phyloP scores from a whole-genome alignment of 345 rosid genomes.

The Erodium maritimum region DNA sequence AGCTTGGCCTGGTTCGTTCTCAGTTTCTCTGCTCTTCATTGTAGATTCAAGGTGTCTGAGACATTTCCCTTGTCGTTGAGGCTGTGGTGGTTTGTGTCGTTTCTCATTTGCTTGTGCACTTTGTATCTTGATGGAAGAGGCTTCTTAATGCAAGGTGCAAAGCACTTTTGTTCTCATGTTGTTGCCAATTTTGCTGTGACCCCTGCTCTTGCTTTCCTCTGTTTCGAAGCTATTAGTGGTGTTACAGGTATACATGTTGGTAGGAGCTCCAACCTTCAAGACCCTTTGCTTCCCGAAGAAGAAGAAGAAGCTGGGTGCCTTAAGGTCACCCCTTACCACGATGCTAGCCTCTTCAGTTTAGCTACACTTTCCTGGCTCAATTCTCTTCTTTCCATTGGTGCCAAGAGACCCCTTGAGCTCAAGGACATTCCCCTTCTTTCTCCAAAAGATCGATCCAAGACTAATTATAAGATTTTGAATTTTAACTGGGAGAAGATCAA shows the following conservation, averaged over 20 bases:
- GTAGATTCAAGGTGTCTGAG: constrained; percentile 62
- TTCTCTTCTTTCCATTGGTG: constrained; percentile 81
- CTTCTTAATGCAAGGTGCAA: constrained; percentile 39
- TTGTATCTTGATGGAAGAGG: constrained; percentile 65
- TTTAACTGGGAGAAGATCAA: constrained; percentile 81
- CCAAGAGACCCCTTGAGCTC: constrained; percentile 90
- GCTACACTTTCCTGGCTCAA: constrained; percentile 91
- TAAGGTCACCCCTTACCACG: constrained; percentile 63
- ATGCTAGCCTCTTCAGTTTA: constrained; percentile 69
- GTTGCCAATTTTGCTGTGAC: constrained; percentile 64
- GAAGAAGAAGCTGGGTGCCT: constrained; percentile 78
- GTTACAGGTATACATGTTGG: constrained; percentile 51
- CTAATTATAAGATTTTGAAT: constrained; percentile 72
- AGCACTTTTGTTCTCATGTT: constrained; percentile 50
- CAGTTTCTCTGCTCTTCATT: constrained; percentile 65
- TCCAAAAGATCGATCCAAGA: constrained; percentile 72
- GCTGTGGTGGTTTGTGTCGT: constrained; percentile 78
- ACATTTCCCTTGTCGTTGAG: constrained; percentile 67
- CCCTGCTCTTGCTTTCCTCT: constrained; percentile 83
- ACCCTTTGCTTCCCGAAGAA: constrained; percentile 87
- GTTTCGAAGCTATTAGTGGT: constrained; percentile 64
- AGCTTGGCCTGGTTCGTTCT: constrained; percentile 75
- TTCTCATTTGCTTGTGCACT: constrained; percentile 53
- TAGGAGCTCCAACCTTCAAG: constrained; percentile 62
- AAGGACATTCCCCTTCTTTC: constrained; percentile 98